A percentile compares a stretch with the other conserved stretches of the same genome.
Conservation (phyloP, 768 basidiomycete genomes). For the Suillus brevipes region DNA sequence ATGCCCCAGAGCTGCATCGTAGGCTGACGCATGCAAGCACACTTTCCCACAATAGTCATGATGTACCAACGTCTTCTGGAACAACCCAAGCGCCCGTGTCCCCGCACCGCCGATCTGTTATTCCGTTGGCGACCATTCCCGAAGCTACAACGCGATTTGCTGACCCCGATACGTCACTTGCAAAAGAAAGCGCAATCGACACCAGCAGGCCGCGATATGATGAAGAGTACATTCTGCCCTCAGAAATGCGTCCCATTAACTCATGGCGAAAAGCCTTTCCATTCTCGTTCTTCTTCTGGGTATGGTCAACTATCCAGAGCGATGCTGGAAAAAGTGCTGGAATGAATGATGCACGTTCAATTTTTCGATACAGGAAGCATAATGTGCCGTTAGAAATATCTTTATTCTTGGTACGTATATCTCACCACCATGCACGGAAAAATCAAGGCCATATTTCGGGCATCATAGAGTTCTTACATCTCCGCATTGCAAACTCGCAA, state of each 20-base stretch:
- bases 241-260: background rate
- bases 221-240: background rate
- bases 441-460: background rate
- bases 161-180: background rate
- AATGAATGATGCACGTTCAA: background rate
- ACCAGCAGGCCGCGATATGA: background rate
- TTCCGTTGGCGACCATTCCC: background rate
- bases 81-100: background rate
- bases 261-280: background rate
- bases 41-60: background rate
- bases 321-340: background rate
- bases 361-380: slow-evolving; percentile 29
- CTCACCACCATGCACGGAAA: background rate
- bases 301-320: background rate
- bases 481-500: slow-evolving; percentile 51
- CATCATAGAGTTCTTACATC: slow-evolving; percentile 62
- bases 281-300: background rate
- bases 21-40: background rate
- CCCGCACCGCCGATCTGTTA: background rate
- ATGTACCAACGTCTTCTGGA: background rate
- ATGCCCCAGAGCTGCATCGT: background rate
- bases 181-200: background rate
- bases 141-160: background rate
- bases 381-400: slow-evolving; percentile 72
- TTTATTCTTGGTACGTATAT: slow-evolving; percentile 54